Evolutionary conservation across 345 rosid genomes (phyloP).

Genomic region (Salix arbutifolia): DNA sequence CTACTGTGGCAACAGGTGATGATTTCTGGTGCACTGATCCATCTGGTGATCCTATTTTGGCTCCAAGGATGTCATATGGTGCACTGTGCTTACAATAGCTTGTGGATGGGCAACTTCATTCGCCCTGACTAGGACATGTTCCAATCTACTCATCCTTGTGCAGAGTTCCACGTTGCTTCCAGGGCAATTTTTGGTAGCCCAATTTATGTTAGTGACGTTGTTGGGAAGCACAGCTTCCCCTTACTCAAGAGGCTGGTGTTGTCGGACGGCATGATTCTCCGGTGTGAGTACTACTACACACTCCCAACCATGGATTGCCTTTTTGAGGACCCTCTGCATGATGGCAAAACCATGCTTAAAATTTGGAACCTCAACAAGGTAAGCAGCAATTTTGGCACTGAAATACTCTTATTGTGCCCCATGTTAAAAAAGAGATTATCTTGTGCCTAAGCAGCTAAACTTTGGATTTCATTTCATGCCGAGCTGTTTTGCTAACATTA

Average conservation of each 20-base stretch:
- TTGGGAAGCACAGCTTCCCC: slow-evolving; percentile 72
- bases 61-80: slow-evolving; percentile 99
- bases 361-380: slow-evolving; percentile 98
- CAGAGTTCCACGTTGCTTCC: slow-evolving; percentile 94
- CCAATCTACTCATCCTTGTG: slow-evolving; percentile 94
- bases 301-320: slow-evolving; percentile 88
- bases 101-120: slow-evolving; percentile 99
- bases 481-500: not conserved
- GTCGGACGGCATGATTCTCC: slow-evolving; percentile 73
- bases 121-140: slow-evolving; percentile 99
- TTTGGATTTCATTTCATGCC: not conserved
- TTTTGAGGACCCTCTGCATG: slow-evolving; percentile 88
- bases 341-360: slow-evolving; percentile 98
- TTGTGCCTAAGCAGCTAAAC: not conserved
- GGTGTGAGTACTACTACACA: slow-evolving; percentile 79
- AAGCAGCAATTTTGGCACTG: not conserved
- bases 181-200: slow-evolving; percentile 95
- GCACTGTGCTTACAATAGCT: slow-evolving; percentile 93
- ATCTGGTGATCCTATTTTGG: slow-evolving; percentile 93
- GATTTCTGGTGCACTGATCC: slow-evolving; percentile 99
- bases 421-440: no score
- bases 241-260: slow-evolving; percentile 64
- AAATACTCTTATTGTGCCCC: no score
- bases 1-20: slow-evolving; percentile 39
- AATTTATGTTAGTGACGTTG: slow-evolving; percentile 72